phyloP scores from a whole-genome alignment of 257 asterid genomes.

The Lycium barbarum region DNA sequence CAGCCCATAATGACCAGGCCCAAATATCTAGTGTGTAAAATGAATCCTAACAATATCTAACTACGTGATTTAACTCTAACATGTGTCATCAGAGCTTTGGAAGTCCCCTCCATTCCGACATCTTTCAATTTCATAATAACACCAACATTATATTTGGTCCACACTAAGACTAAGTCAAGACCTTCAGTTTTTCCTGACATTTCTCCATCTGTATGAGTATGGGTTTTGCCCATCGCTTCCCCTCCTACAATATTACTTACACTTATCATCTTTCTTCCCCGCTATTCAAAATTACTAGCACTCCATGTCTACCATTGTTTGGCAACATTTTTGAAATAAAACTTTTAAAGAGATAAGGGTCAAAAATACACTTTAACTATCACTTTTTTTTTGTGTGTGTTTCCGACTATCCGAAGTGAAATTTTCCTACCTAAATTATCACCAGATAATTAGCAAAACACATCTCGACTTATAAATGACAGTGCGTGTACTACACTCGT shows the following conservation, averaged over 20 bases:
- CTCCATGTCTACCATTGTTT: not conserved
- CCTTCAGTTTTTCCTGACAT: conserved; percentile 26
- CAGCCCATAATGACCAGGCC: too few species aligned
- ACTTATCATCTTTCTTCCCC: not conserved
- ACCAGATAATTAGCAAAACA: too few species aligned
- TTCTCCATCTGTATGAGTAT: conserved; percentile 16
- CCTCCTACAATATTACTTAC: conserved; percentile 4
- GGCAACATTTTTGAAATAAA: not conserved
- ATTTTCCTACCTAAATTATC: too few species aligned
- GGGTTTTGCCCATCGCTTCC: conserved; percentile 27
- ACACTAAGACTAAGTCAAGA: not conserved
- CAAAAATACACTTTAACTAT: too few species aligned
- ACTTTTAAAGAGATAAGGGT: too few species aligned
- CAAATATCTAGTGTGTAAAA: too few species aligned
- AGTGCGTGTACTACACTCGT: too few species aligned
- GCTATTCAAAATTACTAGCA: not conserved
- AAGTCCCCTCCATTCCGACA: conserved; percentile 26
- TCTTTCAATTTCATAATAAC: conserved; percentile 8
- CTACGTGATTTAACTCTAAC: too few species aligned
- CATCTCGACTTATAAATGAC: too few species aligned
- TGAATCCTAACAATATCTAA: too few species aligned
- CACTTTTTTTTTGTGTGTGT: too few species aligned
- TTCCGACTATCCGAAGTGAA: too few species aligned
- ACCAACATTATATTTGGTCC: conserved; percentile 13
- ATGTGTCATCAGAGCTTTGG: conserved; percentile 20